Base-by-base conservation (phyloP, 257 asterid species). In the Misopates orontium region DNA sequence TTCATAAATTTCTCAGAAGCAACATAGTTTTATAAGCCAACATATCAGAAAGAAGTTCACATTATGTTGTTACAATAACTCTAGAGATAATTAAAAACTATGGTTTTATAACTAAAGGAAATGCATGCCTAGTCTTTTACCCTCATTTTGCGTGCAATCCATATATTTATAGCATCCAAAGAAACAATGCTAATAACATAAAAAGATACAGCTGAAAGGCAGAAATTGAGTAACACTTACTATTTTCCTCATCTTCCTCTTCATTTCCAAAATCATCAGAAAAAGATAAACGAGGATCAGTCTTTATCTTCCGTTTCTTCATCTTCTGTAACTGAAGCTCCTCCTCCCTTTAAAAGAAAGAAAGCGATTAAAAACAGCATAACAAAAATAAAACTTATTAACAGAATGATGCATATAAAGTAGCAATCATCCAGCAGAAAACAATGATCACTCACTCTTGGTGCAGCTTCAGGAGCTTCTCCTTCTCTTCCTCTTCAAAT, bases 401-500 rank as follows among this genome's bases (percentile, higher is more conserved):
- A 54, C 52, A 54, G 69, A 49, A 41, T 56, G 42, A 22, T 32
- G 16, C 39, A 45, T 3, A 13, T 45, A 14, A 4, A 13, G 28
- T 17, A 49, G 8, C 21, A 60, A 22, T 55, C 47, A 60, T 56
- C 61, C 47, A 52, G 32, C 67, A 68, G 64, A 45, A 19, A 13
- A 23, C 66, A 22, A 53, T 1, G 44, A 15, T 3, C 36, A 71
- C 99, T 85, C 77, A 90, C 97, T 90, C 96, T 78, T 90, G 97
- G 80, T 86, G 97, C 82, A 94, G 67, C 81, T 90, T 94, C 67
- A 88, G 91, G 71, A 90, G 97, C 80, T 90, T 94, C 78, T 94
- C 99, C 84, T 94, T 94, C 73, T 94, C 96, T 79, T 90, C 97
- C 90, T 94, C 99, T 77, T 94, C 99, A 52, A 94, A 47, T 75